These are phyloP conservation scores for Aureobasidium sp. DNA, from an alignment of 2,329 filamentous ascomycete species.

Conservation along the genomic window DNA sequence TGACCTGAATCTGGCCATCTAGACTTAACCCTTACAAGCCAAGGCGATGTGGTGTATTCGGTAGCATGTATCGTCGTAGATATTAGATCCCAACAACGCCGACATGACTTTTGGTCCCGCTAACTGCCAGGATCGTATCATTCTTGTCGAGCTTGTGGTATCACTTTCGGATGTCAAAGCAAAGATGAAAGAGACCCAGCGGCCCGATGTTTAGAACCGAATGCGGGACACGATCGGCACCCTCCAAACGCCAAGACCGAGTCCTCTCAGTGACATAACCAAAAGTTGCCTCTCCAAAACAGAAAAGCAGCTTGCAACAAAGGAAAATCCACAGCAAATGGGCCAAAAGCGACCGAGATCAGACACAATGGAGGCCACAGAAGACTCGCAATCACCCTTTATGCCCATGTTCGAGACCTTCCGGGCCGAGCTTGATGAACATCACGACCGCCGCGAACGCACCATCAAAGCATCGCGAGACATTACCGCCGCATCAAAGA, in stretches of 20 bases:
- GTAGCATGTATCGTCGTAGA: too few relatives aligned
- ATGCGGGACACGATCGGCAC: neutral
- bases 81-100: too few relatives aligned
- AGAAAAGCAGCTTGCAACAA: neutral
- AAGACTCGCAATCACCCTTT: constrained; percentile 34
- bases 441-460: constrained; percentile 85
- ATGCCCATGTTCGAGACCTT: constrained; percentile 76
- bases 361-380: constrained; percentile 18
- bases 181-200: neutral
- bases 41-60: too few relatives aligned
- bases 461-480: constrained; percentile 88
- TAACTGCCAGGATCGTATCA: too few relatives aligned
- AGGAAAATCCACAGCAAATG: constrained; percentile 14
- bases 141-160: too few relatives aligned
- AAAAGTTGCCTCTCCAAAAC: neutral
- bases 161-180: too few relatives aligned
- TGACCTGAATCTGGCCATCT: neutral
- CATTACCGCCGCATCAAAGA: constrained; percentile 91
- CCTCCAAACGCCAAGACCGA: neutral
- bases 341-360: constrained; percentile 18
- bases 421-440: constrained; percentile 81
- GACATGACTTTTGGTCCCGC: neutral
- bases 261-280: neutral
- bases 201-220: neutral
- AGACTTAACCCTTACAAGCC: too few relatives aligned